These are phyloP conservation scores for Marasmius tenuissimus DNA, from an alignment of 1,284 basidiomycete genomes.

Conservation along the genomic window DNA sequence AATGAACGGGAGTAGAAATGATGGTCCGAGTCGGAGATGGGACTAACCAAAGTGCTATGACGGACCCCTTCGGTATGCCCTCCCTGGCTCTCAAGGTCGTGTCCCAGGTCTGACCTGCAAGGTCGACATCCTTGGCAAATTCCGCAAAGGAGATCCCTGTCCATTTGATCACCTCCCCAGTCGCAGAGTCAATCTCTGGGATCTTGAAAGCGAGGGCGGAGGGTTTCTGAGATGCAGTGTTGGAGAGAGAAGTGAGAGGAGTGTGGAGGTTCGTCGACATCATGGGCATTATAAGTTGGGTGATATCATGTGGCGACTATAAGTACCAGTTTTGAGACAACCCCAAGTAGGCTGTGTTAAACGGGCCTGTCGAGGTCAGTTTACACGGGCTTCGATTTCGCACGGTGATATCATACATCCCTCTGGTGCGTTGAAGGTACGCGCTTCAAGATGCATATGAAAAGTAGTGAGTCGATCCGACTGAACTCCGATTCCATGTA, in stretches of 20 bases:
- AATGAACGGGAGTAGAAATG: slow-evolving; percentile 4
- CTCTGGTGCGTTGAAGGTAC: too few species aligned
- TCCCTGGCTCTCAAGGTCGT: slow-evolving; percentile 32
- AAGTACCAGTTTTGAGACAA: too few species aligned
- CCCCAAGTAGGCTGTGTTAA: too few species aligned
- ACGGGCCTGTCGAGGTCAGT: too few species aligned
- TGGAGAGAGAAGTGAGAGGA: slow-evolving; percentile 19
- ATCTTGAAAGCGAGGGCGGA: slow-evolving; percentile 7
- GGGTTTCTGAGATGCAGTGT: not conserved
- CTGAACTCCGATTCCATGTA: too few species aligned
- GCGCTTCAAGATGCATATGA: too few species aligned
- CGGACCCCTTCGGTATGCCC: slow-evolving; percentile 44
- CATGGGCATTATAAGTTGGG: too few species aligned
- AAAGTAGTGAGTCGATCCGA: too few species aligned
- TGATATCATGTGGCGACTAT: too few species aligned
- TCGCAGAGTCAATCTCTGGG: not conserved
- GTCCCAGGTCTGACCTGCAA: slow-evolving; percentile 54
- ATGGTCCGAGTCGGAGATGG: slow-evolving; percentile 1
- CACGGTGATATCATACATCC: too few species aligned
- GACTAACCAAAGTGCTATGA: slow-evolving; percentile 63
- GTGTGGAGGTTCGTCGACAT: not conserved
- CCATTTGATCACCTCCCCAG: slow-evolving; percentile 31
- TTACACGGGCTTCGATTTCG: too few species aligned
- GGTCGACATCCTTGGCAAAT: slow-evolving; percentile 57
- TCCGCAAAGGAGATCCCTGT: slow-evolving; percentile 47